Evolutionary conservation across 352 stramenopile genomes (phyloP).

Genomic region (Sclerospora graminicola): DNA sequence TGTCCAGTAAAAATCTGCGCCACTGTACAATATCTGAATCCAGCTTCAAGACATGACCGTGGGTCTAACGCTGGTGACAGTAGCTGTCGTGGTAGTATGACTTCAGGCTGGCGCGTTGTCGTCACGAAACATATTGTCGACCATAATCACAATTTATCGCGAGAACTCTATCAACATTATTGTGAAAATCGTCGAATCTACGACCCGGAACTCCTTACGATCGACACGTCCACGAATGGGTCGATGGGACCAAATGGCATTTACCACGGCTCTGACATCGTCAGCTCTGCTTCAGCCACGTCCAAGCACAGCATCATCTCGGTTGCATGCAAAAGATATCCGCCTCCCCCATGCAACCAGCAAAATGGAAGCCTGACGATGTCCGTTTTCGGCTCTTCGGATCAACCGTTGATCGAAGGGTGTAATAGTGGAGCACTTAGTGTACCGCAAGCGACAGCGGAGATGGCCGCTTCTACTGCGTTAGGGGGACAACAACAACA

Average conservation of each 20-base stretch:
- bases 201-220: slow-evolving; percentile 52
- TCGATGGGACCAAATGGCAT: slow-evolving; percentile 18
- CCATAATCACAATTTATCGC: slow-evolving; percentile 76
- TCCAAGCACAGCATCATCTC: slow-evolving; percentile 1
- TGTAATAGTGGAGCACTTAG: slow-evolving; percentile 2
- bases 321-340: no score
- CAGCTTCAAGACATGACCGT: background rate
- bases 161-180: slow-evolving; percentile 63
- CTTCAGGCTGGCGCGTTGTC: slow-evolving; percentile 62
- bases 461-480: slow-evolving; percentile 1
- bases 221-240: slow-evolving; percentile 31
- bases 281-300: background rate
- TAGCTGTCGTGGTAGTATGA: background rate
- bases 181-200: slow-evolving; percentile 74
- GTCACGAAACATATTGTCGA: slow-evolving; percentile 68
- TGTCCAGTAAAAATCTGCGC: slow-evolving; percentile 76
- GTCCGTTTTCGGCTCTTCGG: slow-evolving; percentile 12
- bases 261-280: no score
- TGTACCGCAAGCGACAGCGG: slow-evolving; percentile 4
- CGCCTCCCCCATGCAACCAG: no score
- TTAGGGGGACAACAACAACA: slow-evolving; percentile 7
- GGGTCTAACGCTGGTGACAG: background rate
- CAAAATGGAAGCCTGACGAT: no score
- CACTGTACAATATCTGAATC: slow-evolving; percentile 47
- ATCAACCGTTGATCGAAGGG: slow-evolving; percentile 1